Percentiles rank a stretch among this genome's conserved stretches.
These are phyloP conservation scores for Colletotrichum plurivorum DNA, from an alignment of 2,329 filamentous ascomycete species.

Conservation along the genomic window DNA sequence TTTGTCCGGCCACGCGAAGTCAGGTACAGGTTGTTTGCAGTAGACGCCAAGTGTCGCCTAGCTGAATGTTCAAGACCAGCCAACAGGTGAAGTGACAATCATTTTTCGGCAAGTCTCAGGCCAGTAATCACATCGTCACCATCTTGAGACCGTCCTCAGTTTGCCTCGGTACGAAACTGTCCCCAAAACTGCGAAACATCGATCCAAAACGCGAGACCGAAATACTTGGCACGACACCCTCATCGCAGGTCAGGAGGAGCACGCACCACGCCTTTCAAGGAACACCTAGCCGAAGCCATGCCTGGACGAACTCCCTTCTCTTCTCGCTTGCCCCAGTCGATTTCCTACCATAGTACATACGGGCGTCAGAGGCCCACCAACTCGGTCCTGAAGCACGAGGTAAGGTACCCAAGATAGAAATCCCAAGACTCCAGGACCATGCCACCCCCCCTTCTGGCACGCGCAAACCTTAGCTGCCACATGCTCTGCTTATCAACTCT, in stretches of 20 bases:
- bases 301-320: constrained; percentile 21
- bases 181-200: constrained; percentile 16
- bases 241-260: background rate
- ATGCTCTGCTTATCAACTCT: constrained; percentile 35
- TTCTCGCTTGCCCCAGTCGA: background rate
- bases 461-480: constrained; percentile 33
- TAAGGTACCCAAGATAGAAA: constrained; percentile 23
- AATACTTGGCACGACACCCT: constrained; percentile 31
- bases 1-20: background rate
- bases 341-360: background rate
- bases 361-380: background rate
- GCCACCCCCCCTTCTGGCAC: background rate
- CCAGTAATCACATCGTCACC: background rate
- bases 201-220: constrained; percentile 27
- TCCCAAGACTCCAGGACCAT: constrained; percentile 1
- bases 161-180: constrained; percentile 15
- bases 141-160: background rate
- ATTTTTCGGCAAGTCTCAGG: background rate
- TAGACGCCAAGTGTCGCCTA: background rate
- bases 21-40: background rate
- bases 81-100: background rate
- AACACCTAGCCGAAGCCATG: constrained; percentile 3
- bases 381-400: background rate
- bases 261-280: constrained; percentile 13
- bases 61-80: background rate